Conservation (phyloP, 257 asterid species). For the Eucommia ulmoides region DNA sequence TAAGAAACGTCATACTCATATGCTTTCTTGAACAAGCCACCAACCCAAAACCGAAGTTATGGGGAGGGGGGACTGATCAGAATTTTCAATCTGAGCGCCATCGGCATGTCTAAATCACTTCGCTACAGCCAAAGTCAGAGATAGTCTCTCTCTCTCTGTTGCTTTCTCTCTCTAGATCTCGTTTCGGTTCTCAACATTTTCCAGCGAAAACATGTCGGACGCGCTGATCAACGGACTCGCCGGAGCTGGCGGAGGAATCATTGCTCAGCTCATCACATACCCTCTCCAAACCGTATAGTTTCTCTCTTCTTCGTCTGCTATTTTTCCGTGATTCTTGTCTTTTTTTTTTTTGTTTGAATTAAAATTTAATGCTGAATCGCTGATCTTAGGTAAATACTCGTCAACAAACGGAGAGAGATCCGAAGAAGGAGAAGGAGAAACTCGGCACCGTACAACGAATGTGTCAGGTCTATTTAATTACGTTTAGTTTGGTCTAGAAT, state of each 20-base stretch:
- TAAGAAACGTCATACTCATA: no score
- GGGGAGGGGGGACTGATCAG: neutral
- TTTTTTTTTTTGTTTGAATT: neutral
- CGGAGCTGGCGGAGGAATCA: constrained; percentile 96
- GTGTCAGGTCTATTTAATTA: constrained; percentile 37
- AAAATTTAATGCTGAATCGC: neutral
- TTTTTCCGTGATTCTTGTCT: neutral
- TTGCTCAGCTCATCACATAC: constrained; percentile 88
- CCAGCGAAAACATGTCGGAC: constrained; percentile 51
- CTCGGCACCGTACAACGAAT: constrained; percentile 56
- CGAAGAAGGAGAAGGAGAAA: constrained; percentile 50
- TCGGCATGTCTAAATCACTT: constrained; percentile 6
- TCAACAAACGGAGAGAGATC: constrained; percentile 82
- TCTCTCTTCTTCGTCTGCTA: neutral
- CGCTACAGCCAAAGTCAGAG: constrained; percentile 19
- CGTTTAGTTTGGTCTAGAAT: neutral
- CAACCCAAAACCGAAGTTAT: neutral
- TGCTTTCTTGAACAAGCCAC: no score
- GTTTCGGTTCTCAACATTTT: constrained; percentile 8
- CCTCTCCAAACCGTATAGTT: constrained; percentile 82
- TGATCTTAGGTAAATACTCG: constrained; percentile 75
- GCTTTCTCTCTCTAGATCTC: constrained; percentile 11
- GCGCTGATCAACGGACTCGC: constrained; percentile 95
- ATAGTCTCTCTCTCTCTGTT: no score
- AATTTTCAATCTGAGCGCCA: neutral